Conservation (phyloP, 164 flowering plant genomes). For the Vitis rupestris region DNA sequence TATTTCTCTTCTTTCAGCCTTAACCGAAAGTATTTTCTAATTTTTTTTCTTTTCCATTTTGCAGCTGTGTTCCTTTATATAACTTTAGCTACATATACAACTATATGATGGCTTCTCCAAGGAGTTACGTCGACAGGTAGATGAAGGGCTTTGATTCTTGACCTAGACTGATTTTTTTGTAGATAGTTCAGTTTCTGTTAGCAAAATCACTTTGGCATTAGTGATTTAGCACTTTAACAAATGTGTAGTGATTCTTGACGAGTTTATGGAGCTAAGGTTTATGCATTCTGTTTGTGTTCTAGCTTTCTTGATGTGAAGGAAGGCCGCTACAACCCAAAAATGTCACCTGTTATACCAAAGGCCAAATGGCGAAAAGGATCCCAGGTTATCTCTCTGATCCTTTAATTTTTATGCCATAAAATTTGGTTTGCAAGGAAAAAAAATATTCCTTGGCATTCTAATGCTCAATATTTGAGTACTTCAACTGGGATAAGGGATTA, state of each 20-base stretch:
- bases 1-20: background rate
- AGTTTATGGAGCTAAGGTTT: conserved; percentile 9
- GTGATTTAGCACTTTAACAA: background rate
- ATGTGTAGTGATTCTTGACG: background rate
- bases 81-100: conserved; percentile 86
- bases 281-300: conserved; percentile 16
- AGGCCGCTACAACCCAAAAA: conserved; percentile 76
- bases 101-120: conserved; percentile 74
- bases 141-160: conserved; percentile 12
- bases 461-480: background rate
- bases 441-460: background rate
- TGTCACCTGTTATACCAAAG: conserved; percentile 79
- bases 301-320: conserved; percentile 76
- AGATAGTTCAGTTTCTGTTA: background rate
- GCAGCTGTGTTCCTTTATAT: conserved; percentile 95
- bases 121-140: conserved; percentile 97
- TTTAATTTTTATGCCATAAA: background rate
- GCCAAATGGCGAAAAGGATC: conserved; percentile 95
- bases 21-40: background rate
- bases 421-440: background rate
- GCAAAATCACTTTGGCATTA: background rate
- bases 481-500: background rate
- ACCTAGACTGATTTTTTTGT: conserved; percentile 6
- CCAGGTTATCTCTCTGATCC: conserved; percentile 52
- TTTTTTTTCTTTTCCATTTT: conserved; percentile 11